Evolutionary conservation across 169 alveolate species (phyloP), one percentile per base, ranked within the genome.

Genomic region (Blepharisma undulans): DNA sequence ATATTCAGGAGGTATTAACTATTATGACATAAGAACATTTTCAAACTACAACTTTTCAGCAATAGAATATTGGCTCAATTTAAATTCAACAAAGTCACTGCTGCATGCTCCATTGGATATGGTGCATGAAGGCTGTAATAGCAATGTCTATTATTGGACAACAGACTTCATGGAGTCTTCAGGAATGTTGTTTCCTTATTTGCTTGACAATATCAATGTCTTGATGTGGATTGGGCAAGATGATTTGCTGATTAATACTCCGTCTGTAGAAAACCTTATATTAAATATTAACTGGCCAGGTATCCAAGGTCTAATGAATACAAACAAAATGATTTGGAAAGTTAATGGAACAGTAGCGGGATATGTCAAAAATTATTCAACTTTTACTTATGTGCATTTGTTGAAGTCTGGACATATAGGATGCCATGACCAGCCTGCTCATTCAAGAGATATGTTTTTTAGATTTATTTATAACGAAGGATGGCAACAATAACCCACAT

Each of bases 361-460:
- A 21, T 92, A 93, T 82, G 33, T 59, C 27, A 79, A 72, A 84
- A 33, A 79, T 18, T 91, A 90, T 87, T 72, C 92, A 72, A 94
- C 93, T 78, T 92, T 95, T 22, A 95, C 91, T 76, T 92, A 89
- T 88, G 81, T 87, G 22, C 87, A 94, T 27, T 72, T 95, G 8
- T 88, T 81, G 61, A 91, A 92, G n/a, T 88, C 97, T 66, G 97
- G 97, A 21, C 96, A 93, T 89, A 77, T 93, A 91, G 95, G 90
- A 25, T 95, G 96, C n/a, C 60, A 29, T 59, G 94, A 92, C 76
- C 94, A 95, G 48, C 92, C 94, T n/a, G 93, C 22, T 12, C 34
- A 29, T 86, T 66, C 93, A 5, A 72, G 59, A 19, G 36, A 89
- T 29, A 92, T 94, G 96, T 59, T 94, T 18, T 8, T 71, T 6